Percentiles rank a stretch among this genome's conserved stretches.
Evolutionary conservation across 2,329 filamentous ascomycete genomes (phyloP).

Genomic region (Emergomyces africanus): DNA sequence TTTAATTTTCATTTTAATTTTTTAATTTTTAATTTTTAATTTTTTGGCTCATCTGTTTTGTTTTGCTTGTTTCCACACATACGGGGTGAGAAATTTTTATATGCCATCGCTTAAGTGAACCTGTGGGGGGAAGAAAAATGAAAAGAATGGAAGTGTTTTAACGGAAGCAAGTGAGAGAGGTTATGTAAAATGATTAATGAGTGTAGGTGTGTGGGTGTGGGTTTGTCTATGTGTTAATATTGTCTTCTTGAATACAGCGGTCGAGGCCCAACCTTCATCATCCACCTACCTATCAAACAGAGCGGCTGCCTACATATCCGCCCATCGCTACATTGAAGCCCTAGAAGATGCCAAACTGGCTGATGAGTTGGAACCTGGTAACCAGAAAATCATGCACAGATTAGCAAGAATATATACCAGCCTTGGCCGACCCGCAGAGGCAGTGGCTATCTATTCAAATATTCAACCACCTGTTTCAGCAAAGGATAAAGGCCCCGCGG

Average conservation of each 20-base stretch:
- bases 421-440: conserved; percentile 75
- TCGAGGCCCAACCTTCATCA: conserved; percentile 74
- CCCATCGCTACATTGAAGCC: conserved; percentile 63
- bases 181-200: not conserved
- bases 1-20: too few species aligned
- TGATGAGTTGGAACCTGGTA: conserved; percentile 70
- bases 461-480: conserved; percentile 70
- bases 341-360: conserved; percentile 78
- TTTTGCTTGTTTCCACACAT: not conserved
- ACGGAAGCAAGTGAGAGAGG: not conserved
- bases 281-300: conserved; percentile 90
- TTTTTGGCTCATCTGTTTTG: conserved; percentile 1
- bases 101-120: not conserved
- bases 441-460: conserved; percentile 65
- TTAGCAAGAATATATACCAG: conserved; percentile 82
- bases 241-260: conserved; percentile 47
- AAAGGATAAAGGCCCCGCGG: conserved; percentile 73
- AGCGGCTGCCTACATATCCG: conserved; percentile 86
- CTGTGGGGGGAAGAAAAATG: not conserved
- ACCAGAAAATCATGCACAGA: conserved; percentile 76
- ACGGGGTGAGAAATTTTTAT: not conserved
- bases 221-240: not conserved
- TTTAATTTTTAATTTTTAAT: too few species aligned
- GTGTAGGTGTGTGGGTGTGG: not conserved
- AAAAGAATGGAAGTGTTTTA: not conserved